Evolutionary conservation across 129 eudicot genomes (phyloP).

Genomic region (Chrysanthemum seticuspe): DNA sequence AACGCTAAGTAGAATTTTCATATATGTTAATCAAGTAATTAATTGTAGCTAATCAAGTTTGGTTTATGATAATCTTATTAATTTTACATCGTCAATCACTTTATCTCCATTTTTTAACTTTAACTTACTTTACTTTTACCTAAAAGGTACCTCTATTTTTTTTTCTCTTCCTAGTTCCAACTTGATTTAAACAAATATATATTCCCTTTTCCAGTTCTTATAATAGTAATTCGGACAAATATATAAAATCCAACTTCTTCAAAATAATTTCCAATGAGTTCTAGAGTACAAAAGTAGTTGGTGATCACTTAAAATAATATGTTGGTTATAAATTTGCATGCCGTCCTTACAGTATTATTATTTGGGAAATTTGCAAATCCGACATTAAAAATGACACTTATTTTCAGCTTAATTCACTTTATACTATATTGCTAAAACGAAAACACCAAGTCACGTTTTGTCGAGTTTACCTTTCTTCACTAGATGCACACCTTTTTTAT

Average conservation of each 20-base stretch:
- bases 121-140: conserved; percentile 18
- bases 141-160: conserved; percentile 11
- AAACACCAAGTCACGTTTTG: too few species aligned
- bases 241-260: conserved; percentile 1
- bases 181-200: background rate
- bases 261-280: background rate
- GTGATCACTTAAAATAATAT: background rate
- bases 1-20: conserved; percentile 19
- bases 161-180: conserved; percentile 10
- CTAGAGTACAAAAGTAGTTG: background rate
- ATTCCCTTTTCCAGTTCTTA: background rate
- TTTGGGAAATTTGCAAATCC: background rate
- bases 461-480: too few species aligned
- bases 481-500: too few species aligned
- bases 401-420: too few species aligned
- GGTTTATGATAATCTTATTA: conserved; percentile 35
- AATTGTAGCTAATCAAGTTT: conserved; percentile 31
- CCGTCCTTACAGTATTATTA: too few species aligned
- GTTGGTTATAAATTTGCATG: too few species aligned
- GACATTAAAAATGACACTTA: too few species aligned
- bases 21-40: conserved; percentile 10
- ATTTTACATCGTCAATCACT: conserved; percentile 33
- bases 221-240: background rate
- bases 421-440: too few species aligned
- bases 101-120: conserved; percentile 27